Base-by-base conservation (phyloP, 306 rosid species). In the Adenanthera pavonina region DNA sequence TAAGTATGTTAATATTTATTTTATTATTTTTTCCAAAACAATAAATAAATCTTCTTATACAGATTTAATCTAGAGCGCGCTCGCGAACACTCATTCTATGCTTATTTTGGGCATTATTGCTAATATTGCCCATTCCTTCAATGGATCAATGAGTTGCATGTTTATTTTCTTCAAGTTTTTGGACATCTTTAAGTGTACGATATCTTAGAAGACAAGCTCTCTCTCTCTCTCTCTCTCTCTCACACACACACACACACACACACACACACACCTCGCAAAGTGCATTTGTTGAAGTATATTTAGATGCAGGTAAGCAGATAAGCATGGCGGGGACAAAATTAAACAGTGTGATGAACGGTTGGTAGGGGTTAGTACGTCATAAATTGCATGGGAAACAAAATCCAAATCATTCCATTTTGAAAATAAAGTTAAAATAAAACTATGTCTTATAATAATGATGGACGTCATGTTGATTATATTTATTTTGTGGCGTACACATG, bases 321-420 rank as follows among this genome's bases (percentile, higher is more conserved):
- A 35, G 54, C 71, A 41, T 36, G 14, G 30, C 30, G 30, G 30
- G 30, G 30, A 25, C 30, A 25, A 25, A 25, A 25, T 25, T 25
- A 25, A 25, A 25, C 30, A 76, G 66, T 64, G 80, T 79, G 81
- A 77, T 66, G 76, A 68, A 67, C 65, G 84, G 87, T 60, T 60
- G 85, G 80, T 84, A 76, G 81, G 80, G 84, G 80, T 77, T 77
- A 77, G 83, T 60, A 77, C 83, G 79, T n/a, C 73, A 68, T 41
- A n/a, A 36, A 36, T 16, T 66, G 71, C 71, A 66, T 66, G 71
- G 46, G 48, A 36, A 66, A 66, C 71, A 66, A 16, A 17, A 38
- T 36, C 8, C 30, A 66, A 66, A 66, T 66, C 71, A 66, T 38
- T 66, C 38, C 71, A 38, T 7, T 38, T 66, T 66, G 47, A 9